Base-by-base conservation (phyloP, 352 stramenopile species). In the Pythium coloratum region DNA sequence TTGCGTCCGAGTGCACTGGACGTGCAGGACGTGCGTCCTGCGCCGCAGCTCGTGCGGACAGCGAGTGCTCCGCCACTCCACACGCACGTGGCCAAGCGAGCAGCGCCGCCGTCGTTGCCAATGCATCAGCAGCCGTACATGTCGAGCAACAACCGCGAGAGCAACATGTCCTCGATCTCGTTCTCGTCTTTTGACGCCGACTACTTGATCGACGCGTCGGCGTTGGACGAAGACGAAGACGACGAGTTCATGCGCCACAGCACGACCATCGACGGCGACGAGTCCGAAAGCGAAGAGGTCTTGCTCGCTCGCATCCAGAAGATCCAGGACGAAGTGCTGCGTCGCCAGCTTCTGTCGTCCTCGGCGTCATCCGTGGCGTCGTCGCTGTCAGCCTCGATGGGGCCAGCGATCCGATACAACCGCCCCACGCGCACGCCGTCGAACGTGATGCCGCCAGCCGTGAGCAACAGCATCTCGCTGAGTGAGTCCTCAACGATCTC, bases 101-200 rank as follows among this genome's bases (percentile, higher is more conserved):
- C 44, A 46, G 51, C 64, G 26, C 46, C 56, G 33, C 49, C 64
- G 18, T 16, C 24, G 13, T 46, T 47, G 34, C 54, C 30, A 12
- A 9, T 47, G 34, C 62, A 47, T 40, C 62, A 60, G 9, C 59
- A 36, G 16, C 53, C 36, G 44, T 50, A 38, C 33, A 49, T 24
- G 34, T 58, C 34, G 34, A 59, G 28, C 34, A 50, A 56, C 57
- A 56, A 62, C 50, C 64, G 58, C 8, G 64, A 66, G 33, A 62
- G 50, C 40, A 69, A 69, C 55, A 32, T 69, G 38, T 66, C 57
- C 33, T 62, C 58, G 10, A 24, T 66, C 26, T 71, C 64, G 30
- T 71, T 71, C 34, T 65, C 64, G 51, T 71, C 64, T 9, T 71
- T 71, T 26, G 64, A 71, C 26, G 64, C 58, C 9, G 64, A 71